Evolutionary conservation across 345 rosid species (phyloP).

Genomic region (Salix exigua): DNA sequence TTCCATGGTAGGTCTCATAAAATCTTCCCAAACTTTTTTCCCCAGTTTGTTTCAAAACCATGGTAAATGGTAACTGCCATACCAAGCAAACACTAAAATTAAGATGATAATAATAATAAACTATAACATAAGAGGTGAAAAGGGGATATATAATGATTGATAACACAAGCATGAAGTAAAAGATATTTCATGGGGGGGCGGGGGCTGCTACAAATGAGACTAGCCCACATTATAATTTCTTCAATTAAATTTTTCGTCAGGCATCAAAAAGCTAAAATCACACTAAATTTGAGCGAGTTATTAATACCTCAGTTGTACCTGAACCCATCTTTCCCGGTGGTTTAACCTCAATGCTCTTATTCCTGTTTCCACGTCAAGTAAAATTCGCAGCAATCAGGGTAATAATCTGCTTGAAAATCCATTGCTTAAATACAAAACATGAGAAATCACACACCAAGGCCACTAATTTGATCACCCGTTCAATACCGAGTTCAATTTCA

Average conservation of each 20-base stretch:
- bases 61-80: slow-evolving; percentile 69
- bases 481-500: neutral
- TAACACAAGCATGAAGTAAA: too few relatives aligned
- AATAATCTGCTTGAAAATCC: too few relatives aligned
- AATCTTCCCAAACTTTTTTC: slow-evolving; percentile 38
- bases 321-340: slow-evolving; percentile 67
- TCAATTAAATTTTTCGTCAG: neutral
- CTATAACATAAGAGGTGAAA: too few relatives aligned
- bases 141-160: too few relatives aligned
- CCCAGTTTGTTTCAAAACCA: slow-evolving; percentile 44
- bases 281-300: neutral
- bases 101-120: neutral
- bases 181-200: too few relatives aligned
- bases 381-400: too few relatives aligned
- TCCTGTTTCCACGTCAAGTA: slow-evolving; percentile 34
- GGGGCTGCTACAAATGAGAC: too few relatives aligned
- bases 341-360: slow-evolving; percentile 51
- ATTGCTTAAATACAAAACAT: too few relatives aligned
- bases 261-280: neutral
- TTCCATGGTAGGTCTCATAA: too few relatives aligned
- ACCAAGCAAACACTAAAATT: neutral
- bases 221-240: too few relatives aligned
- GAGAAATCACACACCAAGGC: too few relatives aligned
- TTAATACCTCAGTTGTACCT: slow-evolving; percentile 79
- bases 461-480: too few relatives aligned